Evolutionary conservation across 2,329 filamentous ascomycete genomes (phyloP), one percentile per base, ranked within the genome.

Genomic region (Penicillium sp.): DNA sequence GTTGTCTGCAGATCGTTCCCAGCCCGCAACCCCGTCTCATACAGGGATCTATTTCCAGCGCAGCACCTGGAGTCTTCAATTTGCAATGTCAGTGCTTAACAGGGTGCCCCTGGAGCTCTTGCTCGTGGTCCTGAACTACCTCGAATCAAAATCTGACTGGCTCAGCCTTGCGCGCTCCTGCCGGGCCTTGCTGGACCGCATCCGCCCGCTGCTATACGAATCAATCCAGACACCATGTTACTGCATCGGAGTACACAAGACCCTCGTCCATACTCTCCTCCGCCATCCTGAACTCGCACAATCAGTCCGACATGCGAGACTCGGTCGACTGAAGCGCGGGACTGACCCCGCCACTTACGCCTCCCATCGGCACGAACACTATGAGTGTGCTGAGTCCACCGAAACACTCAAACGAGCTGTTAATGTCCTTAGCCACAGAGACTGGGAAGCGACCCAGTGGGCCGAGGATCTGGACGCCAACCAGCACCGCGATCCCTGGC

Each of bases 401-500:
- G 21, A 7, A 11, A 23, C 7, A 23, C 21, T 23, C 7, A 7
- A 11, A 7, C 7, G 7, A 7, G 21, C 11, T 11, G 21, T 23
- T 11, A 7, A 11, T 11, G 14, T 19, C 5, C 15, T 36, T 15
- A 28, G 23, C 15, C 34, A 29, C 25, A 7, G 34, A 17, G 34
- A 19, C 10, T 28, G 25, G 25, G 25, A 36, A n/a, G 11, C 18
- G 14, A 36, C 34, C 10, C 13, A 29, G 16, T 36, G 34, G 34
- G 4, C 29, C 6, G 25, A 28, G 20, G 34, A 36, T 19, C 17
- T 36, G n/a, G 25, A 36, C n/a, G 14, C 9, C 4, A 14, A 16
- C 23, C 5, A 28, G 4, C 34, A 36, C 16, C 34, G 34, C 14
- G 34, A 36, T 13, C 23, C 34, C 23, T 36, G 34, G 34, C 34